These are phyloP conservation scores for Suillus paluster DNA, from an alignment of 768 basidiomycete genomes.

Conservation along the genomic window DNA sequence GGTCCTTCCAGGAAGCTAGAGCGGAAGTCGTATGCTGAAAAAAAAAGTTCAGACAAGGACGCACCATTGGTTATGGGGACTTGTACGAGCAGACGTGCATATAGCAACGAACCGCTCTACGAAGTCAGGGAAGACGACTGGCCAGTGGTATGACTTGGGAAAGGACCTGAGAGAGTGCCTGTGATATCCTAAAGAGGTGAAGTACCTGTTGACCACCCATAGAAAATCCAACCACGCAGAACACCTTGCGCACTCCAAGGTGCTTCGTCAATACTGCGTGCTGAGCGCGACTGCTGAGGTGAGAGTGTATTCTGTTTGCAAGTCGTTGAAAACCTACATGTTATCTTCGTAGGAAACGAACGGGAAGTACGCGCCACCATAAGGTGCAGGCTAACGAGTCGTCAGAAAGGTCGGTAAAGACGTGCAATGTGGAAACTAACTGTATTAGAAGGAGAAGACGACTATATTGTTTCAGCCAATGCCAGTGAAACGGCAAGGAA, in stretches of 20 bases:
- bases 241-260: conserved; percentile 48
- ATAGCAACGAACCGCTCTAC: conserved; percentile 50
- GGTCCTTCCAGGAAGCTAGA: conserved; percentile 65
- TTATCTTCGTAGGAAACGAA: conserved; percentile 61
- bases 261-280: conserved; percentile 52
- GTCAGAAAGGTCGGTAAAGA: background rate
- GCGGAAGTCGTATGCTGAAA: background rate
- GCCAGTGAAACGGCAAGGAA: background rate
- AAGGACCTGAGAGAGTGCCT: conserved; percentile 17
- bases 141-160: conserved; percentile 57
- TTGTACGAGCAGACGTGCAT: conserved; percentile 61
- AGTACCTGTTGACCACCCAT: conserved; percentile 62
- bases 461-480: conserved; percentile 35
- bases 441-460: conserved; percentile 66
- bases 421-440: conserved; percentile 29
- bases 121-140: conserved; percentile 59
- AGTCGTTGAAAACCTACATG: conserved; percentile 42
- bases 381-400: conserved; percentile 48
- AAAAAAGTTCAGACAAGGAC: background rate
- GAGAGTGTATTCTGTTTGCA: background rate
- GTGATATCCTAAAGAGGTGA: conserved; percentile 16
- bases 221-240: conserved; percentile 55
- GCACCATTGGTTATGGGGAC: conserved; percentile 59
- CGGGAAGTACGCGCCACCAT: conserved; percentile 64
- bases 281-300: conserved; percentile 51